phyloP scores from a whole-genome alignment of 176 grass and related monocot species.

The Zoysia japonica region DNA sequence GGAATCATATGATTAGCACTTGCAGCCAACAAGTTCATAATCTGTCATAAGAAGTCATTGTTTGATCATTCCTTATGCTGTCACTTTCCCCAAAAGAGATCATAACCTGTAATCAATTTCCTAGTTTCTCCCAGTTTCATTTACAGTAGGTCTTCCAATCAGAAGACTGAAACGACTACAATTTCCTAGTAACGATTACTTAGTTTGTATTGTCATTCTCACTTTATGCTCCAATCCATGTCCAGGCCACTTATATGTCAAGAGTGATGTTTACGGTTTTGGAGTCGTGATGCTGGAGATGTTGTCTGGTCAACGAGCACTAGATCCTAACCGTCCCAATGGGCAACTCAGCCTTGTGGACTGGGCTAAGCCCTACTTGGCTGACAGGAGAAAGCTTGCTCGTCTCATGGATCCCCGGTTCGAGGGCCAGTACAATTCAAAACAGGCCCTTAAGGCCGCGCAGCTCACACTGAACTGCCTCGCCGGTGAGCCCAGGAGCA shows the following conservation, averaged over 20 bases:
- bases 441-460: constrained; percentile 71
- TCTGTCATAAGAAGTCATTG: background rate
- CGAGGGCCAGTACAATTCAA: constrained; percentile 77
- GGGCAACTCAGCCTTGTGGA: constrained; percentile 68
- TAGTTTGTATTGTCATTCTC: constrained; percentile 28
- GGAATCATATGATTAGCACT: constrained; percentile 9
- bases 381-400: constrained; percentile 57
- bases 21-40: constrained; percentile 6
- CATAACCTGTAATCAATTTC: background rate
- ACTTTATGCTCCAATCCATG: constrained; percentile 21
- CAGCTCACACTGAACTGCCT: constrained; percentile 73
- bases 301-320: constrained; percentile 67
- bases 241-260: constrained; percentile 86
- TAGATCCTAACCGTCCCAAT: constrained; percentile 69
- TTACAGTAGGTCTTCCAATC: background rate
- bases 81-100: constrained; percentile 7
- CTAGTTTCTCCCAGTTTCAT: background rate
- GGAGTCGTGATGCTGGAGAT: constrained; percentile 91
- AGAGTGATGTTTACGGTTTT: constrained; percentile 88
- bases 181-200: background rate
- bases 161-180: background rate
- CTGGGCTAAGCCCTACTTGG: constrained; percentile 79
- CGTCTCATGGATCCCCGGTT: constrained; percentile 74
- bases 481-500: constrained; percentile 60
- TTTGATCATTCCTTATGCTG: background rate